Conservation (phyloP, 108 stramenopile species). For the Conticribra weissflogii region DNA sequence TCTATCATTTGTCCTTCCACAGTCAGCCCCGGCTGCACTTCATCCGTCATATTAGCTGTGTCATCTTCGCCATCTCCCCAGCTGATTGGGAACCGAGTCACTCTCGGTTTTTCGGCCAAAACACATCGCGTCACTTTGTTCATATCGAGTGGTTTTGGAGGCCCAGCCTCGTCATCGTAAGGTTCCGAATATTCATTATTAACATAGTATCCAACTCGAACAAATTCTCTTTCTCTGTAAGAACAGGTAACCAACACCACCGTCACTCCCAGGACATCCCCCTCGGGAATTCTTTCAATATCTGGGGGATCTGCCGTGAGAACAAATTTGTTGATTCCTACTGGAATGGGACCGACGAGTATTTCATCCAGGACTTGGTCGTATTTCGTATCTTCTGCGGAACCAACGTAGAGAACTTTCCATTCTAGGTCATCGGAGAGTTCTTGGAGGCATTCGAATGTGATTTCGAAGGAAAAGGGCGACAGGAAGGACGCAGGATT, state of each 20-base stretch:
- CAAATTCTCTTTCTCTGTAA: conserved; percentile 95
- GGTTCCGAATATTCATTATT: conserved; percentile 94
- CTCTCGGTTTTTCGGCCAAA: conserved; percentile 94
- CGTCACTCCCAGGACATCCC: conserved; percentile 96
- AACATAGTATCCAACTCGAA: conserved; percentile 99
- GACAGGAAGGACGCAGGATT: conserved; percentile 93
- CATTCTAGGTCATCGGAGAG: conserved; percentile 88
- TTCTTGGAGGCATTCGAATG: conserved; percentile 95
- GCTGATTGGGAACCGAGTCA: conserved; percentile 94
- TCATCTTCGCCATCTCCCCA: conserved; percentile 74
- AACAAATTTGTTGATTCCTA: conserved; percentile 93
- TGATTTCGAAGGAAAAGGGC: conserved; percentile 98
- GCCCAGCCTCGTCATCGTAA: conserved; percentile 54
- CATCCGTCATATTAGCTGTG: conserved; percentile 15
- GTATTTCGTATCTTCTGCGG: conserved; percentile 83
- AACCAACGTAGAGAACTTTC: conserved; percentile 98
- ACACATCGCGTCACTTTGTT: conserved; percentile 81
- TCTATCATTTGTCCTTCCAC: conserved; percentile 14
- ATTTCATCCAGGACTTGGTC: conserved; percentile 97
- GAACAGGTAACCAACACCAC: conserved; percentile 96
- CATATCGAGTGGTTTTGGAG: conserved; percentile 64
- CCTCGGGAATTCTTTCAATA: conserved; percentile 73
- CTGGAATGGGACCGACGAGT: conserved; percentile 97
- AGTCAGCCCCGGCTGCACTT: conserved; percentile 16
- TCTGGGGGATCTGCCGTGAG: conserved; percentile 93